Conservation (phyloP, 495 filamentous ascomycete species). For the Penicillium riverlandense region DNA sequence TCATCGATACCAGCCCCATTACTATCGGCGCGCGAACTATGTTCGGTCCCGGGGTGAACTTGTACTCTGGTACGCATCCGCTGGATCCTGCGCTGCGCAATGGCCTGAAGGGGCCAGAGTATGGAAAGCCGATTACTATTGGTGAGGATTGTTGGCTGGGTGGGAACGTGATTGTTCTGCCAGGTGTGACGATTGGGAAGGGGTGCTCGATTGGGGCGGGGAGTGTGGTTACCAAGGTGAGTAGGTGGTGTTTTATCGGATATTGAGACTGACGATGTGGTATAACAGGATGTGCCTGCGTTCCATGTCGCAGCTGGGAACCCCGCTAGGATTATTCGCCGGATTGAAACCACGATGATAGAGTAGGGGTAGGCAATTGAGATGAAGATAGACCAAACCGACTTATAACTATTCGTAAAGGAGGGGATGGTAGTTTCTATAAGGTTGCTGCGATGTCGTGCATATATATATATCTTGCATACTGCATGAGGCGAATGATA, state of each 20-base stretch:
- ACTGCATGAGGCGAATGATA: too few species aligned
- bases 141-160: constrained; percentile 90
- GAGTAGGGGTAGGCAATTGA: constrained; percentile 1
- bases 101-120: constrained; percentile 67
- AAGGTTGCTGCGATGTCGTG: too few species aligned
- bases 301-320: constrained; percentile 61
- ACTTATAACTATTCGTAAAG: too few species aligned
- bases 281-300: constrained; percentile 49
- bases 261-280: background rate
- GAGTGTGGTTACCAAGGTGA: constrained; percentile 83
- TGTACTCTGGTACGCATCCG: constrained; percentile 71
- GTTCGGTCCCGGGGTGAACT: constrained; percentile 66
- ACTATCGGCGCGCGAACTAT: constrained; percentile 74
- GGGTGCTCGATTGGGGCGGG: constrained; percentile 76
- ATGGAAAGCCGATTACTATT: constrained; percentile 66
- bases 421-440: too few species aligned
- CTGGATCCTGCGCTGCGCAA: constrained; percentile 66
- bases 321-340: constrained; percentile 54
- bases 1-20: constrained; percentile 72
- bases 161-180: constrained; percentile 65
- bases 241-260: constrained; percentile 7
- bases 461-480: too few species aligned
- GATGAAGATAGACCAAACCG: too few species aligned
- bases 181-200: constrained; percentile 76
- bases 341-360: constrained; percentile 38